Conservation (phyloP, 73 alveolate genomes). For the Paramecium sexaurelia region DNA sequence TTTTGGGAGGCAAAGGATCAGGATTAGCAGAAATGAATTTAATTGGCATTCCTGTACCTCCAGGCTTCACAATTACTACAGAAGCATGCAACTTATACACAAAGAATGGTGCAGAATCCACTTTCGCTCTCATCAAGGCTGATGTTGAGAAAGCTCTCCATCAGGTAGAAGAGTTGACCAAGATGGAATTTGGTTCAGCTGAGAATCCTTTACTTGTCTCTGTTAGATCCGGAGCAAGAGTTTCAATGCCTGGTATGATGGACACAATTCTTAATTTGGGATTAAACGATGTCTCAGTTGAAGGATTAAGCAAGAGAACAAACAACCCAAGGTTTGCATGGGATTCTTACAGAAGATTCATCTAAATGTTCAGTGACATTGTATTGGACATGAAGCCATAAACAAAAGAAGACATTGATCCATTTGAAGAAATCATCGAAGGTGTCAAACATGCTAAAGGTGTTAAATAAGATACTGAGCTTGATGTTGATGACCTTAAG, state of each 20-base stretch:
- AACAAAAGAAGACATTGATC: constrained; percentile 64
- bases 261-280: constrained; percentile 84
- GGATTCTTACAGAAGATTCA: constrained; percentile 80
- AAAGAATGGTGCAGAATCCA: neutral
- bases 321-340: constrained; percentile 76
- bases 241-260: constrained; percentile 89
- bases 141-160: constrained; percentile 54
- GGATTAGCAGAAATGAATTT: constrained; percentile 78
- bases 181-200: constrained; percentile 77
- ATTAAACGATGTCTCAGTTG: constrained; percentile 73
- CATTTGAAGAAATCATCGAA: constrained; percentile 77
- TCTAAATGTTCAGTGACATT: constrained; percentile 83
- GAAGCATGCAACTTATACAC: constrained; percentile 65
- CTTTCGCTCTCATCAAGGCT: constrained; percentile 33
- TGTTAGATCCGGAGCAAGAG: constrained; percentile 81
- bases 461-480: constrained; percentile 74
- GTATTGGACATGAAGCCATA: constrained; percentile 71
- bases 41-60: constrained; percentile 86
- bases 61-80: constrained; percentile 83
- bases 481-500: constrained; percentile 74
- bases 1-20: constrained; percentile 70
- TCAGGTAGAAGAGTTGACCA: constrained; percentile 64
- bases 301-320: constrained; percentile 67
- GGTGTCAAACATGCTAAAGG: constrained; percentile 73
- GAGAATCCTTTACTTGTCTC: constrained; percentile 79